A percentile compares a stretch with the other conserved stretches of the same genome.
Evolutionary conservation across 345 rosid genomes (phyloP).

Genomic region (Raphanus sativus): DNA sequence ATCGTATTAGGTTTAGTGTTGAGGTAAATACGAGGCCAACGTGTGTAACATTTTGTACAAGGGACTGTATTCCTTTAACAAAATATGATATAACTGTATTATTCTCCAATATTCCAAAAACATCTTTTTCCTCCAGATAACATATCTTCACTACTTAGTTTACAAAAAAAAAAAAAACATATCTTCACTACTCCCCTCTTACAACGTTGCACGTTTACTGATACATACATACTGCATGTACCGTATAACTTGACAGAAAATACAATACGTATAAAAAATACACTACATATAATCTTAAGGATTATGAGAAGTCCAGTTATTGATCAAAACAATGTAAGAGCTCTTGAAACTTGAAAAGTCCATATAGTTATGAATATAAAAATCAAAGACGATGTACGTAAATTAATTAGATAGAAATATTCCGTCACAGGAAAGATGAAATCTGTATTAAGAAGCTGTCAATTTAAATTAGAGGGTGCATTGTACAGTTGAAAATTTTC

Average conservation of each 20-base stretch:
- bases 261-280: not conserved
- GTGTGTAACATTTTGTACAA: not conserved
- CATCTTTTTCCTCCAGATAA: not conserved
- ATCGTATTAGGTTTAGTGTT: not conserved
- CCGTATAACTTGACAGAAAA: not conserved
- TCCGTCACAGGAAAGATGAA: not conserved
- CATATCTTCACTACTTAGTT: not conserved
- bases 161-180: no score
- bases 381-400: not conserved
- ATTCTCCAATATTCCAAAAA: not conserved
- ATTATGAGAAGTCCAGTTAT: not conserved
- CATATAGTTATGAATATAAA: not conserved
- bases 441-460: not conserved
- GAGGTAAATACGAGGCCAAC: not conserved
- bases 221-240: not conserved
- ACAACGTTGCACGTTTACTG: not conserved
- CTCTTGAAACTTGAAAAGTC: not conserved
- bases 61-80: not conserved
- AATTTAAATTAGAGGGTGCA: not conserved
- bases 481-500: slow-evolving; percentile 12
- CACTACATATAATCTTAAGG: not conserved
- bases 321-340: not conserved
- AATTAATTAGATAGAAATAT: not conserved
- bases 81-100: not conserved
- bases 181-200: not conserved